Evolutionary conservation across 768 basidiomycete genomes (phyloP), one percentile per base, ranked within the genome.

Genomic region (Suillus weaverae): DNA sequence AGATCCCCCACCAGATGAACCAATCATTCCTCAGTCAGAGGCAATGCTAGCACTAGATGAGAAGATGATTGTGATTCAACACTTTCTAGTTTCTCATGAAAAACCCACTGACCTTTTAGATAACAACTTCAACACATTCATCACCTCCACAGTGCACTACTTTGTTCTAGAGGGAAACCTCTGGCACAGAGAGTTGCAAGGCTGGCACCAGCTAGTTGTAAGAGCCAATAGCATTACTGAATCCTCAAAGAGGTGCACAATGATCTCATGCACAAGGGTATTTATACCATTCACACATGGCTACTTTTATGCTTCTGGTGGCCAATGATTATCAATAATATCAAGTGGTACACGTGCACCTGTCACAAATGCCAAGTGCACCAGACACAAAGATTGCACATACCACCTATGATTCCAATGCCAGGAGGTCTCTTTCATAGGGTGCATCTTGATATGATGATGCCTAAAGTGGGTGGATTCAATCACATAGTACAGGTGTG

Each of bases 401-500:
- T 65, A 11, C 61, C 43, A 0, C 61, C 61, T 0, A 44, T 35
- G 0, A 8, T 65, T 0, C 61, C 36, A 0, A 30, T 65, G 0
- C 26, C 61, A 9, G 51, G 32, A 0, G 18, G 51, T 2, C 4
- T 53, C 7, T 53, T 32, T 1, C 4, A 18, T 4, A 53, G 1
- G 14, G n/a, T n/a, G n/a, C n/a, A n/a, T n/a, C n/a, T n/a, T n/a
- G n/a, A n/a, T n/a, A n/a, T n/a, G n/a, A n/a, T n/a, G n/a, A n/a
- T n/a, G n/a, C n/a, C n/a, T n/a, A n/a, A n/a, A n/a, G n/a, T n/a
- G n/a, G n/a, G 41, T 0, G 35, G 67, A 0, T 68, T 60, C n/a
- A 2, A 22, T 0, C 76, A 68, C 16, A 71, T 80, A 8, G 67
- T 67, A 69, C 32, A 68, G 5, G 66, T 36, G 1, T 8, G 9